Evolutionary conservation across 2,329 filamentous ascomycete genomes (phyloP).

Genomic region (Grosmannia clavigera): DNA sequence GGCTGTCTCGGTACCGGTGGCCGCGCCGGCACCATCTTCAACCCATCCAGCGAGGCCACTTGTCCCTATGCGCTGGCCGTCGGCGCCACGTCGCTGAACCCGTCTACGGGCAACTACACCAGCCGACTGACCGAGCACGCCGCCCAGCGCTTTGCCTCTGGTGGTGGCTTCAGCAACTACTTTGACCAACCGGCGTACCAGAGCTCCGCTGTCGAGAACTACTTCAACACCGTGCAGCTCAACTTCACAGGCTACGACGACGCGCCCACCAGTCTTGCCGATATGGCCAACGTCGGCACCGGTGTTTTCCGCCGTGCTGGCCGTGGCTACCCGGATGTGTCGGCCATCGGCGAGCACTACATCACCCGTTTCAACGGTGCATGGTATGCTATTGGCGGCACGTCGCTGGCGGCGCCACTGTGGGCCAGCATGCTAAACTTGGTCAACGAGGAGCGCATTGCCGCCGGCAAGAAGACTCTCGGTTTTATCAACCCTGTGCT

Average conservation of each 20-base stretch:
- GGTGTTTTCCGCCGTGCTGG: constrained; percentile 15
- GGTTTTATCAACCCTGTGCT: constrained; percentile 23
- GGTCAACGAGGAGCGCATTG: constrained; percentile 48
- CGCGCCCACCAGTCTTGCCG: constrained; percentile 6
- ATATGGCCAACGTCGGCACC: constrained; percentile 12
- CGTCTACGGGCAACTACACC: background rate
- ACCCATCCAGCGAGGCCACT: constrained; percentile 12
- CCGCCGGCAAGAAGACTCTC: constrained; percentile 28
- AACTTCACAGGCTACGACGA: constrained; percentile 12
- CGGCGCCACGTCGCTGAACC: constrained; percentile 33
- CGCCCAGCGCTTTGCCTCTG: constrained; percentile 18
- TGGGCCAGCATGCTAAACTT: constrained; percentile 47
- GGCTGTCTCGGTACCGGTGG: constrained; percentile 12
- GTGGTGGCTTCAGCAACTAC: constrained; percentile 34
- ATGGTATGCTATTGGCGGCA: constrained; percentile 31
- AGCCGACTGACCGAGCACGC: constrained; percentile 13
- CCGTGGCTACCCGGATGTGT: constrained; percentile 17
- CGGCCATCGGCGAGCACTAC: constrained; percentile 16
- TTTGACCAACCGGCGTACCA: constrained; percentile 32
- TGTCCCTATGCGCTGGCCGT: constrained; percentile 40
- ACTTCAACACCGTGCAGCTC: constrained; percentile 19
- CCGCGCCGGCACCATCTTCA: constrained; percentile 12
- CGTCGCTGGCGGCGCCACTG: constrained; percentile 43
- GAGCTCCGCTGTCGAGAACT: constrained; percentile 24
- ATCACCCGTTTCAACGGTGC: constrained; percentile 16